Conservation (phyloP, 2,329 filamentous ascomycete genomes). For the Monilinia aucupariae region DNA sequence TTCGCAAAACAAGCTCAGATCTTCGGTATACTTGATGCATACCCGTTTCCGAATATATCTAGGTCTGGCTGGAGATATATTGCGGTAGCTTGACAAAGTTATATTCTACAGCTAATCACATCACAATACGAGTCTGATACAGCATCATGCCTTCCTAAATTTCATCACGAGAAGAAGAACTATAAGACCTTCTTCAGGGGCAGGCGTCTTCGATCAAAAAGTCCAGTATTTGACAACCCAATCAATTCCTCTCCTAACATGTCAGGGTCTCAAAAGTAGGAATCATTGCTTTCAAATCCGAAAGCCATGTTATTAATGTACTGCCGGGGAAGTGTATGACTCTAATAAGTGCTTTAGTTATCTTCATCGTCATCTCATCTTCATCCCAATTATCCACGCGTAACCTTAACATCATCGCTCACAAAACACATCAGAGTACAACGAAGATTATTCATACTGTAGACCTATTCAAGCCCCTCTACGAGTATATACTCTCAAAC, state of each 20-base stretch:
- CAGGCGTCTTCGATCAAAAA: neutral
- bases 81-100: neutral
- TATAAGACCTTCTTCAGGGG: conserved; percentile 2
- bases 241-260: neutral
- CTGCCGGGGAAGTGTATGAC: neutral
- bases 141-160: neutral
- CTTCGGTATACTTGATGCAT: conserved; percentile 1
- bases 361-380: neutral
- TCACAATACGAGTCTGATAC: neutral
- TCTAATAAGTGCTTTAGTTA: neutral
- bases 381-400: conserved; percentile 1
- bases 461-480: conserved; percentile 13
- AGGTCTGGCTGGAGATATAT: neutral
- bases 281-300: neutral
- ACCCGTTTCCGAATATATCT: neutral
- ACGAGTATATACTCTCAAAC: conserved; percentile 15
- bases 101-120: neutral
- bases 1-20: neutral
- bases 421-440: too few relatives aligned
- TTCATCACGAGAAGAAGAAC: neutral
- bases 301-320: neutral
- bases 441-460: neutral
- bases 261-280: neutral
- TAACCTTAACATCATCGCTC: conserved; percentile 1
- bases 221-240: neutral